These are phyloP conservation scores for Panicum hallii DNA, from an alignment of 202 grass and related monocot genomes.

Conservation along the genomic window DNA sequence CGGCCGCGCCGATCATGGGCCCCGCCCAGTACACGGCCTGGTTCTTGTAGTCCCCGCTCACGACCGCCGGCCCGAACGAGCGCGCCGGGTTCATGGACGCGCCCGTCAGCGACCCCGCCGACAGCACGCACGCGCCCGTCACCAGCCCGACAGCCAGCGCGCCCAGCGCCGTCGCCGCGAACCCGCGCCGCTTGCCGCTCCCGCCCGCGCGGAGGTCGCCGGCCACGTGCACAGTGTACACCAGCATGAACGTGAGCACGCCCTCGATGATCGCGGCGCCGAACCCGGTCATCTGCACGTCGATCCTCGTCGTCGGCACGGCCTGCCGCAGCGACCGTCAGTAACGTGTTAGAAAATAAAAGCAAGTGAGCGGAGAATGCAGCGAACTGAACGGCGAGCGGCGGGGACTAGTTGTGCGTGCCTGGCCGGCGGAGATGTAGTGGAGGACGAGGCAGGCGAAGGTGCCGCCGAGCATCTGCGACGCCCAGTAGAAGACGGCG, in stretches of 20 bases:
- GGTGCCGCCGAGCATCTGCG: constrained; percentile 63
- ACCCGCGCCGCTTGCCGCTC: constrained; percentile 30
- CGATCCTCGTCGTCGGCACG: constrained; percentile 71
- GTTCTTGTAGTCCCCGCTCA: constrained; percentile 68
- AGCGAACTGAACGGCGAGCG: too few relatives aligned
- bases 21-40: constrained; percentile 86
- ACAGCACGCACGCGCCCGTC: constrained; percentile 58
- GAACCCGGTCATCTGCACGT: constrained; percentile 67
- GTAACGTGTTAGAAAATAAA: too few relatives aligned
- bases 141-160: constrained; percentile 51
- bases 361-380: too few relatives aligned
- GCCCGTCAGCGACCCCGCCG: constrained; percentile 62
- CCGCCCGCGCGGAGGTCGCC: constrained; percentile 20
- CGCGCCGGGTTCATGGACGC: constrained; percentile 89
- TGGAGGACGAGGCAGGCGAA: constrained; percentile 74
- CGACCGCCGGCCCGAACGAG: constrained; percentile 71
- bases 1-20: constrained; percentile 63
- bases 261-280: constrained; percentile 64
- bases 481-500: constrained; percentile 73
- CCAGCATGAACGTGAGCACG: constrained; percentile 69
- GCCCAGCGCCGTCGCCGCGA: constrained; percentile 46
- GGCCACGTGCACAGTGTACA: constrained; percentile 70
- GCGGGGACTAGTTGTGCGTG: not conserved
- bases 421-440: constrained; percentile 64
- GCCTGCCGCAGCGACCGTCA: constrained; percentile 32